A percentile compares a stretch with the other conserved stretches of the same genome.
phyloP scores from a whole-genome alignment of 139 green algal genomes.

The Chlorella sorokiniana region DNA sequence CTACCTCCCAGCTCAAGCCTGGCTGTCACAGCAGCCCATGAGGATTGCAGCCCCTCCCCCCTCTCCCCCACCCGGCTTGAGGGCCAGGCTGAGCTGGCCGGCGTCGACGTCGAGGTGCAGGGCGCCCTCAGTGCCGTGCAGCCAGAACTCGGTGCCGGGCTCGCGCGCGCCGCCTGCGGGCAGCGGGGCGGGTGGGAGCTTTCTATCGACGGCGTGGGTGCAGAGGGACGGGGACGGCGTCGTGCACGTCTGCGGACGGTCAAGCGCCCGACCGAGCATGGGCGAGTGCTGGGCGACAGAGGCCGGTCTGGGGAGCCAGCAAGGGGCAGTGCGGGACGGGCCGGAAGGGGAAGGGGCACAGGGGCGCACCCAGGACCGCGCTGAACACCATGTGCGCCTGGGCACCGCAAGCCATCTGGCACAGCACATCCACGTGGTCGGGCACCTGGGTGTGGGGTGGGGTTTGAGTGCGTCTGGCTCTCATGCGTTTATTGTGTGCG shows the following conservation, averaged over 20 bases:
- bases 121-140: conserved; percentile 43
- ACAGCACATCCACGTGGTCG: conserved; percentile 48
- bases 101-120: conserved; percentile 40
- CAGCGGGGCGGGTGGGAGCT: background rate
- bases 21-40: background rate
- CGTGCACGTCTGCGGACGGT: too few relatives aligned
- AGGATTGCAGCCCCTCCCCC: background rate
- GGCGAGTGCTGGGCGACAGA: too few relatives aligned
- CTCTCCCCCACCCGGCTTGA: conserved; percentile 1
- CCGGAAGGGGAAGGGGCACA: too few relatives aligned
- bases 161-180: conserved; percentile 21
- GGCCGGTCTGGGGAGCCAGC: too few relatives aligned
- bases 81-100: conserved; percentile 20
- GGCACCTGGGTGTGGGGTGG: too few relatives aligned
- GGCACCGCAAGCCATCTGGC: conserved; percentile 36
- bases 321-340: too few relatives aligned
- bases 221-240: too few relatives aligned
- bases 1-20: background rate
- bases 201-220: too few relatives aligned
- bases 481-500: too few relatives aligned
- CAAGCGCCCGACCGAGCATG: too few relatives aligned
- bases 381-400: conserved; percentile 48
- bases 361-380: conserved; percentile 17
- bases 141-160: conserved; percentile 10
- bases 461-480: too few relatives aligned